Percentiles rank a stretch among this genome's conserved stretches.
phyloP scores from a whole-genome alignment of 371 early-diverging fungal species.

The Mucor circinelloides region DNA sequence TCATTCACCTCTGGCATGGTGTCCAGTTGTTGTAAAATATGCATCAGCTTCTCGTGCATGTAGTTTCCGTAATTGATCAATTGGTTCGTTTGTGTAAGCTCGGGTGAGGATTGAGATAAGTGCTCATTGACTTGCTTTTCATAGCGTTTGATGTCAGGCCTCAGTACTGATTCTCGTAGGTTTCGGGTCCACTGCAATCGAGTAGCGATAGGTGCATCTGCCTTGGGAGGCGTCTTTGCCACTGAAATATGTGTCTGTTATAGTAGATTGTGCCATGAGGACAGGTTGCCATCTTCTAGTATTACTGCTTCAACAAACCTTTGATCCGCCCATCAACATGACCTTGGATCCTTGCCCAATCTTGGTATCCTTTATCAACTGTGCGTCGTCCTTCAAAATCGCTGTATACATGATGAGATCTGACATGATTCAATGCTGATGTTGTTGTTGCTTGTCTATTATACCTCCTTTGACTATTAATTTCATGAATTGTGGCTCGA shows the following conservation, averaged over 20 bases:
- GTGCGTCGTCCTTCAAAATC: conserved; percentile 11
- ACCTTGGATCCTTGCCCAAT: conserved; percentile 15
- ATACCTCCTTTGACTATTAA: conserved; percentile 19
- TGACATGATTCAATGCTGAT: not conserved
- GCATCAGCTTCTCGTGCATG: conserved; percentile 23
- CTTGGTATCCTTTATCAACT: conserved; percentile 16
- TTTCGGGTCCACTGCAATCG: conserved; percentile 10
- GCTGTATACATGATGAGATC: not conserved
- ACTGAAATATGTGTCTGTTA: conserved; percentile 8
- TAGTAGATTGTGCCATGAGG: not conserved
- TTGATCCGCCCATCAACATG: conserved; percentile 21
- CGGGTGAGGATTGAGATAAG: not conserved
- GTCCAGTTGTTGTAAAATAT: conserved; percentile 17
- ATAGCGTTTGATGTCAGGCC: conserved; percentile 15
- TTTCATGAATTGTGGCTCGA: conserved; percentile 16
- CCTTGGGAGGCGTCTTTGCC: conserved; percentile 2
- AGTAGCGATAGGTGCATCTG: conserved; percentile 13
- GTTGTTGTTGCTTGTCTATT: not conserved
- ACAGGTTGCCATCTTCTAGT: not conserved
- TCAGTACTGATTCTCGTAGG: conserved; percentile 11
- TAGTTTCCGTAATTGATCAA: conserved; percentile 17
- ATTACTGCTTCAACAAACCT: not conserved
- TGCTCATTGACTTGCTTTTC: conserved; percentile 14
- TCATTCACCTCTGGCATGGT: conserved; percentile 18
- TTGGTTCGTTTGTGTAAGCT: conserved; percentile 7